phyloP scores from a whole-genome alignment of 768 basidiomycete species.

The Agrocybe pediades region DNA sequence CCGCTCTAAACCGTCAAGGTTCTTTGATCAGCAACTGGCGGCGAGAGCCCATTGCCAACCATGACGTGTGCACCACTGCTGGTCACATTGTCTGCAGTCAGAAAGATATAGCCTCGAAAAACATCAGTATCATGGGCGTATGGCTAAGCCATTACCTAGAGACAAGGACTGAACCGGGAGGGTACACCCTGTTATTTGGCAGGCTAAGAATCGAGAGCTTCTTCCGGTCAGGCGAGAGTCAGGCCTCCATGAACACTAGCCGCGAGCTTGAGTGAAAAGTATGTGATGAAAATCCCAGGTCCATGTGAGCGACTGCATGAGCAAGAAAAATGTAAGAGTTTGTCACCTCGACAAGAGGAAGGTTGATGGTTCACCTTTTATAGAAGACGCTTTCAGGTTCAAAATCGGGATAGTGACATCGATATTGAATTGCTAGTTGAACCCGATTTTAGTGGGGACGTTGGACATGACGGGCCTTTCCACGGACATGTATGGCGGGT shows the following conservation, averaged over 20 bases:
- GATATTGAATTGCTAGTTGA: conserved; percentile 36
- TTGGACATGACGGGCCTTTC: conserved; percentile 34
- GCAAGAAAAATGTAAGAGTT: background rate
- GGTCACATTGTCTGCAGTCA: conserved; percentile 34
- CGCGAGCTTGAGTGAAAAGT: conserved; percentile 37
- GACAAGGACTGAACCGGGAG: conserved; percentile 34
- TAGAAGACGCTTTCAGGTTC: conserved; percentile 22
- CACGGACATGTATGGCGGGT: conserved; percentile 42
- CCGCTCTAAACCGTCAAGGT: no score
- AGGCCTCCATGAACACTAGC: conserved; percentile 34
- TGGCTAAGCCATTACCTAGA: background rate
- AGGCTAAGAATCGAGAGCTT: conserved; percentile 32
- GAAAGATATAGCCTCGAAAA: conserved; percentile 25
- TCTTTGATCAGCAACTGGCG: conserved; percentile 35
- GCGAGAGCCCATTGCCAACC: conserved; percentile 36
- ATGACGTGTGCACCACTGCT: conserved; percentile 35
- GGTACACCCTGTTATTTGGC: conserved; percentile 32
- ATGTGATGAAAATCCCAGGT: conserved; percentile 44
- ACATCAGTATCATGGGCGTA: no score
- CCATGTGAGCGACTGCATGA: conserved; percentile 36
- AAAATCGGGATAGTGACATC: conserved; percentile 31
- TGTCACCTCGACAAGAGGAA: no score
- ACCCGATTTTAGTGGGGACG: conserved; percentile 36
- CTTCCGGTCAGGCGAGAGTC: conserved; percentile 28
- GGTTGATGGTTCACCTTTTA: no score